Conservation (phyloP, 1,284 basidiomycete species). For the Puccinia hordei region DNA sequence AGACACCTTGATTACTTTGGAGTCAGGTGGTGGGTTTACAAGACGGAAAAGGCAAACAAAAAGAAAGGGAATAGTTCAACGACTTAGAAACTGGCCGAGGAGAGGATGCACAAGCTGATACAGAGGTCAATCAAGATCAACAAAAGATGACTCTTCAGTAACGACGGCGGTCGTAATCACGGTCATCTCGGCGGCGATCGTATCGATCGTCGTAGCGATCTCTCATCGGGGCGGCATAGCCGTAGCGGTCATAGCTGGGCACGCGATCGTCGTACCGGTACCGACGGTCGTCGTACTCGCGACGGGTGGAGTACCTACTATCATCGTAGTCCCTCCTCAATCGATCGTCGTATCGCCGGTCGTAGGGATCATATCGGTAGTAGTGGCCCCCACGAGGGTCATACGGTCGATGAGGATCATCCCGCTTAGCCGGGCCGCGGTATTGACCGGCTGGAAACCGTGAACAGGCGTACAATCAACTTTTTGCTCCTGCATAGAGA, state of each 20-base stretch:
- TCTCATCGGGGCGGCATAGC: slow-evolving; percentile 52
- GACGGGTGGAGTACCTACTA: not conserved
- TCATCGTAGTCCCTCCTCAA: slow-evolving; percentile 31
- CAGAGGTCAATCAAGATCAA: not conserved
- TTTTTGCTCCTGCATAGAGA: not conserved
- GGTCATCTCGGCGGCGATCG: slow-evolving; percentile 45
- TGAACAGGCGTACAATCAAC: not conserved
- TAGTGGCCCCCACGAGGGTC: slow-evolving; percentile 65
- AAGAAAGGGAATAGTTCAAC: not conserved
- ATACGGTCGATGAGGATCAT: slow-evolving; percentile 68
- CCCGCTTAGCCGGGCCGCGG: slow-evolving; percentile 59
- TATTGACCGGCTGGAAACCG: slow-evolving; percentile 54
- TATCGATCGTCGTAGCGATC: slow-evolving; percentile 46
- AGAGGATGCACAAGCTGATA: not conserved
- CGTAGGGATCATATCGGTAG: slow-evolving; percentile 51
- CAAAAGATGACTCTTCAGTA: slow-evolving; percentile 9
- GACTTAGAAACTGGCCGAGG: not conserved
- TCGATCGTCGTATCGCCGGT: slow-evolving; percentile 54
- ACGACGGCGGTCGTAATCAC: slow-evolving; percentile 47
- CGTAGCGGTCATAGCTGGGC: slow-evolving; percentile 51
- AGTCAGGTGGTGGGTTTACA: not conserved
- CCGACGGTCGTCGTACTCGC: slow-evolving; percentile 37
- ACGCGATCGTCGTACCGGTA: slow-evolving; percentile 55
- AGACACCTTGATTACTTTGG: not conserved
- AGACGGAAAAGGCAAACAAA: not conserved